phyloP scores from a whole-genome alignment of 2,329 filamentous ascomycete genomes.

The Ceratocystis ficicola region DNA sequence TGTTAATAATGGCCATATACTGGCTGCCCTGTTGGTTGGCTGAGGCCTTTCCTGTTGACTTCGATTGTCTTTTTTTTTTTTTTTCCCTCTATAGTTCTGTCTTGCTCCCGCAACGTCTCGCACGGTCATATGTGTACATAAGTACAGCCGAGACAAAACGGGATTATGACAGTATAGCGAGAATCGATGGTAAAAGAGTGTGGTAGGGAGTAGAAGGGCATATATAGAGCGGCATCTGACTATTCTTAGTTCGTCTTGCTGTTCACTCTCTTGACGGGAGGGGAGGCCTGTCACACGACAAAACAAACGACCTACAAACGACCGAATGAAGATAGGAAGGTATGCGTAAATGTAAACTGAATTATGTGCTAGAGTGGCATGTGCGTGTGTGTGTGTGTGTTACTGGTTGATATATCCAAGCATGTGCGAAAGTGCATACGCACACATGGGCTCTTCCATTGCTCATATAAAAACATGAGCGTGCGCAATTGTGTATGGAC shows the following conservation, averaged over 20 bases:
- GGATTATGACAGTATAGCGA: not conserved
- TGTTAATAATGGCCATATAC: not conserved
- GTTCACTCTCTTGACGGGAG: too few relatives aligned
- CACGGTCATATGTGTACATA: not conserved
- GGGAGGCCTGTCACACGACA: too few relatives aligned
- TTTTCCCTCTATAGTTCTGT: not conserved
- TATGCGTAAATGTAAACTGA: too few relatives aligned
- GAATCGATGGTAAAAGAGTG: not conserved
- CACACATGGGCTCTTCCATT: too few relatives aligned
- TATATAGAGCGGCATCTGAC: not conserved
- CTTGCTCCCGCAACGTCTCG: not conserved
- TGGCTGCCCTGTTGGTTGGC: not conserved
- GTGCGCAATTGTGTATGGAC: too few relatives aligned
- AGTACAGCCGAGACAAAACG: slow-evolving; percentile 1
- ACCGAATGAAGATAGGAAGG: too few relatives aligned
- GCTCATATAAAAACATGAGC: too few relatives aligned
- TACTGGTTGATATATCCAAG: not conserved
- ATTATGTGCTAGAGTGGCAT: not conserved
- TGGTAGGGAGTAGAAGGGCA: not conserved
- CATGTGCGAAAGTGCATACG: too few relatives aligned
- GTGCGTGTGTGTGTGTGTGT: not conserved
- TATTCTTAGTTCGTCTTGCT: too few relatives aligned
- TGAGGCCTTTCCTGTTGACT: not conserved
- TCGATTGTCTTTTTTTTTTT: not conserved
- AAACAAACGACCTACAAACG: too few relatives aligned